Evolutionary conservation across 371 early-diverging fungal genomes (phyloP), one percentile per base, ranked within the genome.

Genomic region (Mucor velutinosus): DNA sequence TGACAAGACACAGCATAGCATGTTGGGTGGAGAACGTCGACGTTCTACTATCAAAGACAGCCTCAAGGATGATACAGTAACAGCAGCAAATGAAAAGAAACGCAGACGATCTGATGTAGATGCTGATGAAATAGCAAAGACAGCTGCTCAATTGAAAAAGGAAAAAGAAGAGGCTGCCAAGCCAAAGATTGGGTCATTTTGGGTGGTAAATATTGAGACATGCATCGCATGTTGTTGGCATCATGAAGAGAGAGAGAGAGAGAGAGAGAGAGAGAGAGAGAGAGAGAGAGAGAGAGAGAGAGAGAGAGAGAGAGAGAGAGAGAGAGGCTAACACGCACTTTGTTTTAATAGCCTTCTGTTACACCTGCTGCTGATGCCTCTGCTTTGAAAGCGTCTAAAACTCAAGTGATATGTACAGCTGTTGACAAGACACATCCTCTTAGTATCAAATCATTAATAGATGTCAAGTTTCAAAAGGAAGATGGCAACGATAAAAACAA

Each of bases 381-480:
- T 77, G n/a, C 77, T 84, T 64, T 85, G 12, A 91, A 90, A 60
- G 69, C 78, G 11, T 62, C 73, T 32, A 75, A 79, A 56, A 72
- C 76, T 1, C 88, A 90, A 63, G 79, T 90, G 1, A 73, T 88
- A 66, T 95, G 95, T 71, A 85, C 85, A 19, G 95, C 92, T n/a
- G 70, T 76, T 11, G 87, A 90, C 15, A 80, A 78, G 0, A 82
- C 87, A 19, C 95, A 95, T 67, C 79, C 89, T 19, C 81, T 93
- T 29, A 93, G 90, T 53, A 71, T 94, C 23, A 96, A 95, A 69
- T 86, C 87, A 62, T 82, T 97, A 56, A 85, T 93, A 33, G 65
- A 87, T 5, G 90, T 95, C 41, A 80, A 87, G 35, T 96, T 95
- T 70, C 86, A 89, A 58, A 75, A 61, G 8, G 80, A 81, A 58